Base-by-base conservation (phyloP, 495 filamentous ascomycete genomes). In the Haplographium delicatum region DNA sequence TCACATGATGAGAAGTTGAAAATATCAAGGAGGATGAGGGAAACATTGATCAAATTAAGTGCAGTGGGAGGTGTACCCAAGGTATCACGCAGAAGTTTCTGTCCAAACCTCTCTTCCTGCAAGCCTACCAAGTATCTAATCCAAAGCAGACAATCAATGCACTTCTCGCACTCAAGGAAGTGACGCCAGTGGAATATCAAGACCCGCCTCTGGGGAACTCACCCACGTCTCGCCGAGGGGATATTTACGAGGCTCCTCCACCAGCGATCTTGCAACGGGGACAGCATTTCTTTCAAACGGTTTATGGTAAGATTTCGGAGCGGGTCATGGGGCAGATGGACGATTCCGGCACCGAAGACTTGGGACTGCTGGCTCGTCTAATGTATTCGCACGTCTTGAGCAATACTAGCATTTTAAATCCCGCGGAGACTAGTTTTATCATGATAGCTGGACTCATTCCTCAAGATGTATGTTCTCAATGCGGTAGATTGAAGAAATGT, bases 391-490 rank as follows among this genome's bases (percentile, higher is more conserved):
- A 76, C 47, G 54, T 79, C 10, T 53, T 79, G 20, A 75, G 70
- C 56, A 76, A 78, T 42, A 65, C 65, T 6, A 68, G 47, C 20
- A 67, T 81, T 13, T 59, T 81, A 18, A 68, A 53, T 19, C 39
- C 66, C 5, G 59, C 60, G 16, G 76, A 81, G 53, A 81, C 65
- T 3, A 78, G 74, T 42, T 75, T 69, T 51, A 69, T 78, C 22
- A 56, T 81, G 41, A 61, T 81, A n/a, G 76, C 77, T n/a, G 78
- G 69, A 5, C 50, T 81, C 48, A 71, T 79, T 30, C 74, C 74
- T 11, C 74, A 77, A 62, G 74, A 78, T 54, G 73, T 75, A 56
- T 3, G 43, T 1, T 1, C n/a, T n/a, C 35, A 6, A 35, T n/a
- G 11, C 18, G 5, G n/a, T 1, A 39, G 6, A 6, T 31, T 6